Evolutionary conservation across 768 basidiomycete species (phyloP).

Genomic region (Serendipita sp.): DNA sequence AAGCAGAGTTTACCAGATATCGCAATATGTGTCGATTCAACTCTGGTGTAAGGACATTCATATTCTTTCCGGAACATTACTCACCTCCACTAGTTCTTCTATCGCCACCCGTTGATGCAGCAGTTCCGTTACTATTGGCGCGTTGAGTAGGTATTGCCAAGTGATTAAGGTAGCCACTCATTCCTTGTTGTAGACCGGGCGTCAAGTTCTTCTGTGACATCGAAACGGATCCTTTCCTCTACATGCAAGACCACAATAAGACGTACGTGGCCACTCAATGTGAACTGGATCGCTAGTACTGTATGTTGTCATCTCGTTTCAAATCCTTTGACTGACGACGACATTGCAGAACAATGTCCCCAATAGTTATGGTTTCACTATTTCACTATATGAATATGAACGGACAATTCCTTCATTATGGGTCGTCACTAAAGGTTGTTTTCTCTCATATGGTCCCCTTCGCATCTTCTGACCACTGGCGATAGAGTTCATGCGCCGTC

Average conservation of each 20-base stretch:
- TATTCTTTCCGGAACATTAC: neutral
- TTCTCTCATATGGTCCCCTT: conserved; percentile 12
- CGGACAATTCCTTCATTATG: conserved; percentile 72
- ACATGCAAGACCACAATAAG: conserved; percentile 66
- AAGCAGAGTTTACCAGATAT: conserved; percentile 27
- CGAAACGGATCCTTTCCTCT: conserved; percentile 58
- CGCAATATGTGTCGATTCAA: conserved; percentile 95
- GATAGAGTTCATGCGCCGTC: conserved; percentile 45
- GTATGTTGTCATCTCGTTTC: too few relatives aligned
- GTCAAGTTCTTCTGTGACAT: conserved; percentile 73
- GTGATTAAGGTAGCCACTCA: neutral
- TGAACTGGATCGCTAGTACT: too few relatives aligned
- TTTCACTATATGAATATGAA: conserved; percentile 61
- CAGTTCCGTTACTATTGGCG: conserved; percentile 81
- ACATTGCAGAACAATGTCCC: too few relatives aligned
- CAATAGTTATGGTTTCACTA: conserved; percentile 36
- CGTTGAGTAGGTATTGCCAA: conserved; percentile 43
- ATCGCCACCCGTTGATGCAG: conserved; percentile 56
- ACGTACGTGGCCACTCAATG: conserved; percentile 35
- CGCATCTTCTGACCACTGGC: neutral
- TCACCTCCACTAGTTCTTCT: conserved; percentile 47
- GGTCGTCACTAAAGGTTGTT: conserved; percentile 48
- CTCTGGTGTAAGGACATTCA: conserved; percentile 42
- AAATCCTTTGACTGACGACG: too few relatives aligned
- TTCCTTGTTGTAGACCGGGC: conserved; percentile 34